Evolutionary conservation across 2,329 filamentous ascomycete genomes (phyloP).

Genomic region (Macrophomina pseudophaseolina): DNA sequence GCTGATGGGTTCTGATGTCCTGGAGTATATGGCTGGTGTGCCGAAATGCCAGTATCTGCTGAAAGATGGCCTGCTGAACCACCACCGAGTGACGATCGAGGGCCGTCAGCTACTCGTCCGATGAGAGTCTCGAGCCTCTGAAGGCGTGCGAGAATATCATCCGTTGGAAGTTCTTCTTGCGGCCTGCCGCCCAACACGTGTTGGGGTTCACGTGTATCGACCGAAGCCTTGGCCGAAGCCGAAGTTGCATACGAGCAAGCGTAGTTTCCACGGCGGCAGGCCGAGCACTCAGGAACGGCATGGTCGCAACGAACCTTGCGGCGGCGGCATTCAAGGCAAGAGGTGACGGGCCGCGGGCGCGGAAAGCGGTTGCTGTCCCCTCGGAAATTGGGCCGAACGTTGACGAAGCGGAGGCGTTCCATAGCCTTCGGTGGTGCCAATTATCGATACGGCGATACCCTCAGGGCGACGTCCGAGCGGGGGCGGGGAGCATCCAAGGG

Average conservation of each 20-base stretch:
- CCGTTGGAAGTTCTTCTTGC: conserved; percentile 32
- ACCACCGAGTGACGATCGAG: conserved; percentile 14
- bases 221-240: background rate
- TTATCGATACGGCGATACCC: background rate
- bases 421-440: background rate
- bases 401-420: conserved; percentile 1
- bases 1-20: background rate
- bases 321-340: conserved; percentile 28
- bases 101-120: conserved; percentile 39
- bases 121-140: conserved; percentile 43
- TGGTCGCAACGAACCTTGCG: conserved; percentile 29
- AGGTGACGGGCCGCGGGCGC: background rate
- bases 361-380: conserved; percentile 2
- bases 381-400: background rate
- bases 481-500: background rate
- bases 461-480: background rate
- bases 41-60: background rate
- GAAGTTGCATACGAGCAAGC: conserved; percentile 42
- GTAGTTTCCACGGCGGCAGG: conserved; percentile 44
- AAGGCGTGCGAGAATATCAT: conserved; percentile 43
- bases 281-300: conserved; percentile 39
- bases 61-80: conserved; percentile 15
- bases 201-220: background rate
- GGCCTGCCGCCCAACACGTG: background rate
- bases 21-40: background rate